Base-by-base conservation (phyloP, 345 rosid species). In the Citrus inodora region DNA sequence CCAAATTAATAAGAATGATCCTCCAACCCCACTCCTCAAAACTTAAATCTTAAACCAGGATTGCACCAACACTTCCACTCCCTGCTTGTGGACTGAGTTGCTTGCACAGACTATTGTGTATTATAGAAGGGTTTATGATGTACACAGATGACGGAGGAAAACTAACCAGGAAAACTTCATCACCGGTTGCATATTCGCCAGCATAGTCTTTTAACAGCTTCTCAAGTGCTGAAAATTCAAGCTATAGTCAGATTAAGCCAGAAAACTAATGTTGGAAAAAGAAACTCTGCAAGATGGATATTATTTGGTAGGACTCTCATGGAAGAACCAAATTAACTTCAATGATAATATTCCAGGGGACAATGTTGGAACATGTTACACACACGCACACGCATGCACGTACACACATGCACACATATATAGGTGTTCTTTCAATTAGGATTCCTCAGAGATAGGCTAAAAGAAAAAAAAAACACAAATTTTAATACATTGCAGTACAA, bases 171-270 rank as follows among this genome's bases (percentile, higher is more conserved):
- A 10, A 89, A 87, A 92, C 85, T 81, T 90, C 90, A 78, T 91
- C 93, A 68, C 97, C 95, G 27, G 89, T 91, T 0, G 97, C 98
- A 82, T 89, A 92, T 82, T 81, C 91, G 68, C 98, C 94, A 77
- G 95, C 84, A 56, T 76, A 87, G 73, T 73, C 87, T 76, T 81
- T 87, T 65, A 95, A 83, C 51, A 93, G 87, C 85, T 85, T 84
- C 89, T 95, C 95, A 17, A 93, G 91, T 17, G 94, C 97, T 95
- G 87, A 82, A 79, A 82, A 76, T 25, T 38, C 13, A 63, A 38
- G 25, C 16, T 30, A 14, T 28, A 30, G 74, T 75, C 66, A 84
- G 63, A 51, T 55, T 21, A 56, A 51, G 35, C 13, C 51, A 33
- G 19, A 25, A 69, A 72, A 72, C 7, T 30, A 40, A 65, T 37